Base-by-base conservation (phyloP, 805 yeast genomes). In the Pichia scutulata region DNA sequence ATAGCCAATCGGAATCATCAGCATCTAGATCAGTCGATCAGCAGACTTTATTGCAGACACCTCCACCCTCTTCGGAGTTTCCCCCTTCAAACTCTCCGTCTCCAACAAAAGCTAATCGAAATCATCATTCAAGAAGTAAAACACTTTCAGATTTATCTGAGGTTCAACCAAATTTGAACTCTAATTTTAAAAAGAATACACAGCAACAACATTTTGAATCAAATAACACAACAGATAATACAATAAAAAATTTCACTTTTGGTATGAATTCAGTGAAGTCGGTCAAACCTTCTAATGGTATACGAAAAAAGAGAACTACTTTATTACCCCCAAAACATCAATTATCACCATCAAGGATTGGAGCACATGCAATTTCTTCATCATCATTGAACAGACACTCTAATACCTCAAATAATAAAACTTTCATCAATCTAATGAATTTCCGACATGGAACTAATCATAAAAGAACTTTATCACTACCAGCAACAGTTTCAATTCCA, bases 341-440 rank as follows among this genome's bases (percentile, higher is more conserved):
- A 18, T 63, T 75, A 28, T 81, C 87, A 1, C 89, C 89, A 0
- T 85, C 88, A 1, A 81, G 80, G 57, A 73, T 82, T 12, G 90
- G 90, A 0, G 89, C 89, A 1, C 77, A 75, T 22, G 88, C 89
- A 1, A 86, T 84, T 1, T 84, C 87, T 0, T 69, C 71, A 1
- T 57, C 77, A 33, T 64, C 63, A 39, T 62, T 64, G 13, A 60
- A 61, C 47, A 28, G 43, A 6, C 56, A 60, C n/a, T 33, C 37
- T 33, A 33, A 33, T n/a, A 30, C 6, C 10, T 10, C 36, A 18
- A 30, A 30, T 44, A 58, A 58, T 2, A 54, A 62, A 36, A 65
- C 67, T 16, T 55, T 56, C 6, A 41, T 50, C 7, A 54, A 18
- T 52, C 45, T 67, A 55, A 50, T 39, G 14, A 40, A 51, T 18